These are phyloP conservation scores for Lobosporangium transversale DNA, from an alignment of 192 early-diverging fungal species.

Conservation along the genomic window DNA sequence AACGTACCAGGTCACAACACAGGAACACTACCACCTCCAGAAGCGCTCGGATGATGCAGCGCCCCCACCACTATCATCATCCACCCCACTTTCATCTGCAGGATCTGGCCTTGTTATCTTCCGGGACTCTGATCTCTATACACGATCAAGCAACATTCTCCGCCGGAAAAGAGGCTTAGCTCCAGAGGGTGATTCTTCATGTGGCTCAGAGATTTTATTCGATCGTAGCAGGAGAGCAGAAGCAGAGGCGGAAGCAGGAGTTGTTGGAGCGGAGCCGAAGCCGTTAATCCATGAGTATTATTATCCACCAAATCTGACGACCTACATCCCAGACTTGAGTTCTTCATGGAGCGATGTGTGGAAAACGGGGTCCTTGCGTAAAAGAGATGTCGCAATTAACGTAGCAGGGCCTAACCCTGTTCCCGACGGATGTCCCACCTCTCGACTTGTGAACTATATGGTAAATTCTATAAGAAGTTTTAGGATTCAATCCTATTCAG, in stretches of 20 bases:
- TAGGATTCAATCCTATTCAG: no score
- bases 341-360: slow-evolving; percentile 26
- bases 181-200: slow-evolving; percentile 11
- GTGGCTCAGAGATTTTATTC: slow-evolving; percentile 8
- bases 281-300: slow-evolving; percentile 21
- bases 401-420: slow-evolving; percentile 41
- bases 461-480: no score
- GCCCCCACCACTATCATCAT: slow-evolving; percentile 17
- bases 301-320: slow-evolving; percentile 43
- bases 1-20: slow-evolving; percentile 68
- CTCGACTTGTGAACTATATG: slow-evolving; percentile 48
- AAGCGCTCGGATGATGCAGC: slow-evolving; percentile 64
- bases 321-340: slow-evolving; percentile 23
- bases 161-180: slow-evolving; percentile 32
- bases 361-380: slow-evolving; percentile 2
- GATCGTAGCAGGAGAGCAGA: background rate
- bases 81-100: slow-evolving; percentile 9
- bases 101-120: slow-evolving; percentile 63
- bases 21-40: slow-evolving; percentile 60
- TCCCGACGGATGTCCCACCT: slow-evolving; percentile 33
- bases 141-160: slow-evolving; percentile 13
- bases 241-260: background rate
- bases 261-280: background rate
- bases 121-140: slow-evolving; percentile 67
- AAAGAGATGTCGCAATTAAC: slow-evolving; percentile 19